These are phyloP conservation scores for Adansonia rubrostipa DNA, from an alignment of 441 rosid genomes.

Conservation along the genomic window DNA sequence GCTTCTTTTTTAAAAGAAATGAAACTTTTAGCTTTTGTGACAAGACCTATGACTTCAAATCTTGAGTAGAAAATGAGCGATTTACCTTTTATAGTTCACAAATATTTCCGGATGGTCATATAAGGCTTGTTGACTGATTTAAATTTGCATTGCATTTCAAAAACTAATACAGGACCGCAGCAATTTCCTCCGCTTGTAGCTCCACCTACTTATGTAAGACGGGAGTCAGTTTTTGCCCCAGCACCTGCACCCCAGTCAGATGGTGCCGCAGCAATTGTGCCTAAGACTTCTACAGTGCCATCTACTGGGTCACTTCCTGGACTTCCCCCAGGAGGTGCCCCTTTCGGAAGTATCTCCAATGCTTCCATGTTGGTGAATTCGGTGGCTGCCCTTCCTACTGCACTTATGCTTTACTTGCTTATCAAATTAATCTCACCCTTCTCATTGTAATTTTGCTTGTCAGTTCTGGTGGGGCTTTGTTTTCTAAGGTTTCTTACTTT, in stretches of 20 bases:
- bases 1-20: neutral
- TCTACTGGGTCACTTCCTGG: conserved; percentile 65
- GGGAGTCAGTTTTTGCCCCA: conserved; percentile 56
- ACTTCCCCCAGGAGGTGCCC: conserved; percentile 54
- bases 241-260: conserved; percentile 62
- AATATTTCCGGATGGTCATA: conserved; percentile 1
- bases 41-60: neutral
- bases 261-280: conserved; percentile 42
- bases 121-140: neutral
- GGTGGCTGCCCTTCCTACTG: conserved; percentile 31
- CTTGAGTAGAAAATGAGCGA: neutral
- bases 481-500: conserved; percentile 29
- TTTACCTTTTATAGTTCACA: neutral
- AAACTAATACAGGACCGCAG: conserved; percentile 63
- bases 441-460: conserved; percentile 38
- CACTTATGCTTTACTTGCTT: conserved; percentile 35
- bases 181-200: conserved; percentile 71
- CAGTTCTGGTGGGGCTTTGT: conserved; percentile 30
- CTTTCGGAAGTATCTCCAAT: conserved; percentile 49
- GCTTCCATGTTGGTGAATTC: conserved; percentile 48
- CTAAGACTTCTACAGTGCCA: conserved; percentile 52
- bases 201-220: conserved; percentile 69
- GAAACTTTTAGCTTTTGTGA: conserved; percentile 4
- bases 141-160: conserved; percentile 12
- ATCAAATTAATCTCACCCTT: conserved; percentile 41